These are phyloP conservation scores for Ogataea nonfermentans DNA, from an alignment of 805 yeast species.

Conservation along the genomic window DNA sequence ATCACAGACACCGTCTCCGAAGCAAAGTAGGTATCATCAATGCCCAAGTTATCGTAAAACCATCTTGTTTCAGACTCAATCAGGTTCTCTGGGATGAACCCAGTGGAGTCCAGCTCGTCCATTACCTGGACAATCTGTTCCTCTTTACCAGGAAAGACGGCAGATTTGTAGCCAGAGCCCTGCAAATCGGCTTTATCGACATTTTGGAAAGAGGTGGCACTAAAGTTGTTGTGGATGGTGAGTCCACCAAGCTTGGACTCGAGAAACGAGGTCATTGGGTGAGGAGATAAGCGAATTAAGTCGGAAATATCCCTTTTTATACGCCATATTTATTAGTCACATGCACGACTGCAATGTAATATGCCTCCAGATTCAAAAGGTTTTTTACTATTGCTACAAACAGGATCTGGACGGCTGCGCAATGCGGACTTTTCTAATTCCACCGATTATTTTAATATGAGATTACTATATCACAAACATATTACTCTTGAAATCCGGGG, in stretches of 20 bases:
- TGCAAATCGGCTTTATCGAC: constrained; percentile 31
- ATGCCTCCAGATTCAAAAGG: background rate
- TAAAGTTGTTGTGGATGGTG: constrained; percentile 37
- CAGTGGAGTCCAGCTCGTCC: constrained; percentile 75
- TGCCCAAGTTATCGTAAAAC: constrained; percentile 86
- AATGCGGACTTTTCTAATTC: too few relatives aligned
- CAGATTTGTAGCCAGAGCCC: constrained; percentile 62
- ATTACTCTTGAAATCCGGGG: background rate
- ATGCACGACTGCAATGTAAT: background rate
- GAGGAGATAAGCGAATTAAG: background rate
- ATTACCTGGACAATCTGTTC: constrained; percentile 78
- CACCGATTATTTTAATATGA: too few relatives aligned
- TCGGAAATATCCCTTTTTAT: constrained; percentile 5
- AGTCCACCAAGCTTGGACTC: constrained; percentile 20
- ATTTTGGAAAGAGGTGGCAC: constrained; percentile 35
- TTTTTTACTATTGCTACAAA: background rate
- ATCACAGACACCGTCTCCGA: constrained; percentile 78
- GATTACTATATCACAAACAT: background rate
- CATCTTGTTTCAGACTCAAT: constrained; percentile 85
- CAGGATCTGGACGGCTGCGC: too few relatives aligned
- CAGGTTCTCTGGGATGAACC: constrained; percentile 83
- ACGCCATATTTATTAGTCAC: constrained; percentile 3
- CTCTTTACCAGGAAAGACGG: constrained; percentile 77
- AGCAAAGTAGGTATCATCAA: constrained; percentile 90
- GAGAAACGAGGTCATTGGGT: constrained; percentile 7